phyloP scores from a whole-genome alignment of 1,139 yeast species.

The Zygoascus meyerae region DNA sequence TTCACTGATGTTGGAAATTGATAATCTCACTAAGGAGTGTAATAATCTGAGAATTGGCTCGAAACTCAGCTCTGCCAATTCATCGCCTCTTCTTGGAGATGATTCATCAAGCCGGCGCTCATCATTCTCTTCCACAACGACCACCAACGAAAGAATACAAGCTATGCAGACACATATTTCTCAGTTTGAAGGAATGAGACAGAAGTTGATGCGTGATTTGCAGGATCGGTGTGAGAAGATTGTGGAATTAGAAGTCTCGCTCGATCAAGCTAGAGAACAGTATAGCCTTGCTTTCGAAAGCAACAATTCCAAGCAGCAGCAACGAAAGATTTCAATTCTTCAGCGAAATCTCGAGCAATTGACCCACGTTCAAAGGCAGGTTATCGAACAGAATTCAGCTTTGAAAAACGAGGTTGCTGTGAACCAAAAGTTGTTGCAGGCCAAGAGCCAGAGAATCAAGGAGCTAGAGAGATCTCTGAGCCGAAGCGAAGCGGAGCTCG shows the following conservation, averaged over 20 bases:
- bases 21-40: slow-evolving; percentile 18
- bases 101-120: slow-evolving; percentile 1
- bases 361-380: slow-evolving; percentile 38
- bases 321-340: slow-evolving; percentile 36
- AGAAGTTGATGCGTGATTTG: slow-evolving; percentile 38
- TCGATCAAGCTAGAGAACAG: slow-evolving; percentile 38
- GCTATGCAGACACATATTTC: slow-evolving; percentile 24
- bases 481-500: slow-evolving; percentile 47
- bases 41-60: slow-evolving; percentile 14
- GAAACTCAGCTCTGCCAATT: background rate
- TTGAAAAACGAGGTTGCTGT: slow-evolving; percentile 45
- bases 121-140: slow-evolving; percentile 2
- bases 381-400: slow-evolving; percentile 43
- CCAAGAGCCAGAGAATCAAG: slow-evolving; percentile 54
- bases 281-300: slow-evolving; percentile 31
- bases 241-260: slow-evolving; percentile 39
- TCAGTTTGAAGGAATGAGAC: slow-evolving; percentile 32
- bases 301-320: slow-evolving; percentile 32
- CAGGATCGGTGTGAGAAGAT: slow-evolving; percentile 40
- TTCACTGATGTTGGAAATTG: slow-evolving; percentile 22
- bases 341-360: slow-evolving; percentile 45
- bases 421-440: slow-evolving; percentile 53
- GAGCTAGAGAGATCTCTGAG: slow-evolving; percentile 48
- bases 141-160: slow-evolving; percentile 21
- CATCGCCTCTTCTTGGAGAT: slow-evolving; percentile 1